Conservation (phyloP, 1,284 basidiomycete genomes). For the Cutaneotrichosporon spelunceum region DNA sequence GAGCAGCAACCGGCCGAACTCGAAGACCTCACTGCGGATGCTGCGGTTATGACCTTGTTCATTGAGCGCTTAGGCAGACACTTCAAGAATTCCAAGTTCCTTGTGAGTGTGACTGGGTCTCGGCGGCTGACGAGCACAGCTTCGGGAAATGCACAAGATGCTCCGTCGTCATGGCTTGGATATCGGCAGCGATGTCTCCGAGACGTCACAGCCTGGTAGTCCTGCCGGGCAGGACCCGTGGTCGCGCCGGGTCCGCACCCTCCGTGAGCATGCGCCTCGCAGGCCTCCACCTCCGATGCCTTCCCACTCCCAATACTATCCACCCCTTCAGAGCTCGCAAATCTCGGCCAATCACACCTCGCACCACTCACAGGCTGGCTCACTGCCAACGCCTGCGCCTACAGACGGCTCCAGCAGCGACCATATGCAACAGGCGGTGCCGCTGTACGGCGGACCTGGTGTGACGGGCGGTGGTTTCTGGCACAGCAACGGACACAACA, state of each 20-base stretch:
- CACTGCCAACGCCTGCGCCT: conserved; percentile 6
- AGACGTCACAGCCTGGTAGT: conserved; percentile 17
- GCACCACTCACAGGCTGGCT: background rate
- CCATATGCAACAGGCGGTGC: background rate
- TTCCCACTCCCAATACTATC: background rate
- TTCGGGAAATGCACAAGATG: conserved; percentile 23
- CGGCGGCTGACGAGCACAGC: conserved; percentile 8
- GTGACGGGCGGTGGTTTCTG: background rate
- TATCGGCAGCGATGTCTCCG: conserved; percentile 7
- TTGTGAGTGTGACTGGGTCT: conserved; percentile 7
- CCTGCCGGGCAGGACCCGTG: conserved; percentile 18
- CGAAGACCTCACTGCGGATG: conserved; percentile 18
- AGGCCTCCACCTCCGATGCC: conserved; percentile 6
- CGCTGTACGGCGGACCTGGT: conserved; percentile 8
- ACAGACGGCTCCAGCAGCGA: conserved; percentile 1
- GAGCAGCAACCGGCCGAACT: conserved; percentile 18
- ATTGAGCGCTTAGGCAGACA: conserved; percentile 13
- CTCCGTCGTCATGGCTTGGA: conserved; percentile 24
- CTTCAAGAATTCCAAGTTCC: conserved; percentile 13
- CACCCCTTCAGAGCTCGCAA: background rate
- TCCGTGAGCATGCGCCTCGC: conserved; percentile 13
- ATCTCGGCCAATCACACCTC: background rate
- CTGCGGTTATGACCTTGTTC: conserved; percentile 15
- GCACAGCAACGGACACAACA: conserved; percentile 4
- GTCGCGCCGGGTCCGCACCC: conserved; percentile 15